Evolutionary conservation across 2,329 filamentous ascomycete species (phyloP).

Genomic region (Alternaria viburni): DNA sequence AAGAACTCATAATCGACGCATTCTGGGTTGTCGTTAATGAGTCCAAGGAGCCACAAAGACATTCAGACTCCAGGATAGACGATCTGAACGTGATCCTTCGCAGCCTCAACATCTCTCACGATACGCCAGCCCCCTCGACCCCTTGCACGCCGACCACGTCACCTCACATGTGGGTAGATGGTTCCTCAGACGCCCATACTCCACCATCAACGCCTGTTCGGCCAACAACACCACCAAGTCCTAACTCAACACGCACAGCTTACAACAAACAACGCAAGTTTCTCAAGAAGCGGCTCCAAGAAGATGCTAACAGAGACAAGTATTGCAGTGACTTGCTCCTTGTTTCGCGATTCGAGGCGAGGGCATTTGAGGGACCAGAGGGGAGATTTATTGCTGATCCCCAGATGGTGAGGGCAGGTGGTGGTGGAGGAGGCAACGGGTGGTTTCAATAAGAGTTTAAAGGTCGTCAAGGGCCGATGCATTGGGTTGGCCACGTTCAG

Average conservation of each 20-base stretch:
- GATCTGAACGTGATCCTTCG: not conserved
- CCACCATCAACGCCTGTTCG: not conserved
- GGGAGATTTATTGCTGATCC: not conserved
- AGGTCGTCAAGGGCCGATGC: not conserved
- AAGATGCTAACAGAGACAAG: not conserved
- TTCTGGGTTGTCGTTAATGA: slow-evolving; percentile 19
- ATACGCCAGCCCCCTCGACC: not conserved
- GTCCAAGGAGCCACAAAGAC: not conserved
- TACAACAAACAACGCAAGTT: not conserved
- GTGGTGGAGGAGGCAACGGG: not conserved
- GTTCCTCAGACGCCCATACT: not conserved
- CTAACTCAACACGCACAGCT: not conserved
- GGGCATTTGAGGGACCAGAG: not conserved
- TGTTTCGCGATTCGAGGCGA: not conserved
- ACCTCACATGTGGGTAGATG: not conserved
- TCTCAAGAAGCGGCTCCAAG: not conserved
- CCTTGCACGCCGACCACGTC: not conserved
- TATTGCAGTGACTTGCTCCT: not conserved
- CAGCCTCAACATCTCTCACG: not conserved
- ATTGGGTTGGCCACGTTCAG: not conserved
- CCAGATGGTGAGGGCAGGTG: not conserved
- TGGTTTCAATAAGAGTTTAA: not conserved
- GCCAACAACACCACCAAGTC: not conserved
- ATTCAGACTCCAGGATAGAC: not conserved
- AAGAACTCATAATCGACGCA: not conserved